Evolutionary conservation across 176 grass and related monocot genomes (phyloP).

Genomic region (Aegilops bicornis): DNA sequence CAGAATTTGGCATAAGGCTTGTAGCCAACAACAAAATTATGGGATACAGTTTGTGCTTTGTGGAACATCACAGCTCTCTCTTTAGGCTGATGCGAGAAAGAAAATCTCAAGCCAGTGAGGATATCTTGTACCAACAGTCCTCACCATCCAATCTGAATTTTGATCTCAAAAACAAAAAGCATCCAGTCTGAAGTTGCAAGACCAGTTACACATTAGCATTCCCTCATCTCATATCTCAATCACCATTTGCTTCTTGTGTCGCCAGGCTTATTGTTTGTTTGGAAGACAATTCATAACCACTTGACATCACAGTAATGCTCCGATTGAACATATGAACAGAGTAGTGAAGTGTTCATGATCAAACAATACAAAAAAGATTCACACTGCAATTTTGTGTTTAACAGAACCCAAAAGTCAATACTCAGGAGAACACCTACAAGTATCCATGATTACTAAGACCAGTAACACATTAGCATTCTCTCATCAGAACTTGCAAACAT

Average conservation of each 20-base stretch:
- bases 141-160: background rate
- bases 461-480: background rate
- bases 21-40: background rate
- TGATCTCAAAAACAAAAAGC: too few relatives aligned
- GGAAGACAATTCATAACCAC: background rate
- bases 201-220: background rate
- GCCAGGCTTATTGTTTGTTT: background rate
- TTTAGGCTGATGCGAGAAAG: background rate
- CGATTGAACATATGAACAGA: background rate
- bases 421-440: background rate
- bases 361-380: background rate
- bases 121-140: background rate
- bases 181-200: background rate
- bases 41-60: too few relatives aligned
- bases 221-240: too few relatives aligned
- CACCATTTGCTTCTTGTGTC: background rate
- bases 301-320: background rate
- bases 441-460: background rate
- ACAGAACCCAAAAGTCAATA: background rate
- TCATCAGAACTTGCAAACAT: background rate
- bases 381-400: background rate
- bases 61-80: background rate
- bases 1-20: background rate
- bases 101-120: background rate
- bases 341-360: background rate